Evolutionary conservation across 352 stramenopile genomes (phyloP), one percentile per base, ranked within the genome.

Genomic region (Pilasporangium apinafurcum): DNA sequence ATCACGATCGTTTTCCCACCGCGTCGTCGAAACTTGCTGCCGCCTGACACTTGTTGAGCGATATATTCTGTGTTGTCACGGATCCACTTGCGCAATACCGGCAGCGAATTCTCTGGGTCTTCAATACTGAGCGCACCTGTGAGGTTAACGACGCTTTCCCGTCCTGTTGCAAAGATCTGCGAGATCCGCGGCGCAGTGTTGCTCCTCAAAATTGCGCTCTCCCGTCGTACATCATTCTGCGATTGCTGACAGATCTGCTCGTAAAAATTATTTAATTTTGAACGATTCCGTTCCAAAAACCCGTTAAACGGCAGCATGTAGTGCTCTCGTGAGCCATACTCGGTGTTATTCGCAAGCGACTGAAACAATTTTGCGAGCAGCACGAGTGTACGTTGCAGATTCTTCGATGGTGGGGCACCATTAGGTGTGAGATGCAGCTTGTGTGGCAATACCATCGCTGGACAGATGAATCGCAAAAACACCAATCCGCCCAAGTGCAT

Each of bases 251-350:
- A 84, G 26, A 92, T 58, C 33, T 80, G 68, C 25, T 92, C 79
- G 48, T 92, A 92, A 20, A 92, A 86, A 12, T 60, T 51, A 31
- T 66, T 71, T 16, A 92, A 61, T 27, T 67, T 68, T 13, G 62
- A 34, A 3, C 76, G 70, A 53, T 90, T 84, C 13, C 65, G 47
- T 6, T 47, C 42, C 12, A 92, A 63, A 44, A 92, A 92, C 2
- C 41, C 34, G 41, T 87, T 87, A 45, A 92, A 89, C 20, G 75
- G 77, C 37, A 68, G 51, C 80, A 92, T 92, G 55, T 84, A 92
- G 26, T 68, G 59, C 34, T 92, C 80, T 6, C 69, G 75, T 9
- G 54, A 30, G 24, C 61, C 67, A 37, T 84, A 88, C 43, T 88
- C 74, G 28, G 77, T 71, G 30, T 87, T 84, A 51, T 90, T 92